Evolutionary conservation across 345 rosid species (phyloP), one percentile per base, ranked within the genome.

Genomic region (Heritiera littoralis): DNA sequence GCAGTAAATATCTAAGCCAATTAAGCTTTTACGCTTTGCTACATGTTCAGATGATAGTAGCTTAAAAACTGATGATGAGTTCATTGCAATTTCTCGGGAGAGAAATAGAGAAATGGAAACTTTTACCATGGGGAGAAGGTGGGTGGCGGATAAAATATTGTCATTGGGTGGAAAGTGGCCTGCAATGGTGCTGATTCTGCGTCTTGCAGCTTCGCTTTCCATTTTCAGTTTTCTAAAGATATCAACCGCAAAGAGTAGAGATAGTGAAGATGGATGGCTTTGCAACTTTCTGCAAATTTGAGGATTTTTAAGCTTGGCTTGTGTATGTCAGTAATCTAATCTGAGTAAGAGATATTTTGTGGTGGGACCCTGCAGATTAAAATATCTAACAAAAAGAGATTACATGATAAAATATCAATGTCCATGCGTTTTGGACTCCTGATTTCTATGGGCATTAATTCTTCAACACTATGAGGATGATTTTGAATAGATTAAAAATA

Each of bases 61-160:
- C 18, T 52, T 52, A 13, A 14, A 54, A 54, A 17, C 59, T 23
- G 32, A 20, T 9, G 35, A 23, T 28, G 66, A 41, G 43, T 41
- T 41, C 4, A 41, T 41, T 41, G 43, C 43, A 3, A 4, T 15
- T 54, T 54, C 28, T 23, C 2, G 14, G 14, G 35, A 30, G 11
- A 18, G 28, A 61, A 15, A 30, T 15, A 52, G 77, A 23, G 72
- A 20, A 5, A 46, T 35, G 13, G 41, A 60, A 55, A 66, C 35
- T 1, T 46, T 76, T 86, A 93, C 98, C 93, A 89, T 66, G 52
- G 94, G 95, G 70, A 88, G 85, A 79, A 93, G 89, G 64, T 83
- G 87, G 5, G 89, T 79, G 55, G 87, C 63, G 48, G 88, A 85
- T 49, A 68, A 55, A 72, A 84, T 72, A 7, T 91, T 91, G 60